Base-by-base conservation (phyloP, 2,329 filamentous ascomycete genomes). In the Leptographium lundbergii region DNA sequence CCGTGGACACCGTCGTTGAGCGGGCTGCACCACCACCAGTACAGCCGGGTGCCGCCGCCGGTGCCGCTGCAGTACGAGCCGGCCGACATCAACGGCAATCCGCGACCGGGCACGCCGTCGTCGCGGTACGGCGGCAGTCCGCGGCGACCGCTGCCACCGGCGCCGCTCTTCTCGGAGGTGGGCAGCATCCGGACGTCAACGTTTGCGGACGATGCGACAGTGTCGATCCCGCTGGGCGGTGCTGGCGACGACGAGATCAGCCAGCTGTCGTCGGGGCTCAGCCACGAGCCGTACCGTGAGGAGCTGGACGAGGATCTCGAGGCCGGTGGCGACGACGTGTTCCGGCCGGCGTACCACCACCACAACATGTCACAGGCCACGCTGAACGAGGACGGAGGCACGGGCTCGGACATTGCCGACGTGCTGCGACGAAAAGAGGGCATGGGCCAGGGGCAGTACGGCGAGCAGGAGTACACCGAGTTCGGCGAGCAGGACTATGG, bases 91-190 rank as follows among this genome's bases (percentile, higher is more conserved):
- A 92, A 97, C 67, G 94, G 94, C 55, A 91, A 84, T 62, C 91
- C 94, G 7, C 78, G 94, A 60, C 92, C 94, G 1, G 92, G 92
- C 6, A 96, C 92, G 0, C 91, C 92, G 1, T 91, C 91, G 0
- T 92, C 90, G 2, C 81, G 85, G 69, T 96, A 97, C 70, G 88
- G 91, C 24, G 88, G 91, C 4, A 95, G 90, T 68, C 89, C 91
- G 13, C 83, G 90, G 65, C 81, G 92, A 59, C 92, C 92, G 4
- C 77, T 97, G 36, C 94, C 94, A 3, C 90, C 91, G 0, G 89
- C 91, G 34, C 94, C 94, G 4, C 76, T 96, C 10, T 97, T 96
- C 68, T 81, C 87, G 36, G 34, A 11, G 47, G 22, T 4, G 47
- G 57, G 34, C 10, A 22, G 51, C 17, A 47, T 76, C 62, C 67